Evolutionary conservation across 2,329 filamentous ascomycete species (phyloP).

Genomic region (Gliomastix tumulicola): DNA sequence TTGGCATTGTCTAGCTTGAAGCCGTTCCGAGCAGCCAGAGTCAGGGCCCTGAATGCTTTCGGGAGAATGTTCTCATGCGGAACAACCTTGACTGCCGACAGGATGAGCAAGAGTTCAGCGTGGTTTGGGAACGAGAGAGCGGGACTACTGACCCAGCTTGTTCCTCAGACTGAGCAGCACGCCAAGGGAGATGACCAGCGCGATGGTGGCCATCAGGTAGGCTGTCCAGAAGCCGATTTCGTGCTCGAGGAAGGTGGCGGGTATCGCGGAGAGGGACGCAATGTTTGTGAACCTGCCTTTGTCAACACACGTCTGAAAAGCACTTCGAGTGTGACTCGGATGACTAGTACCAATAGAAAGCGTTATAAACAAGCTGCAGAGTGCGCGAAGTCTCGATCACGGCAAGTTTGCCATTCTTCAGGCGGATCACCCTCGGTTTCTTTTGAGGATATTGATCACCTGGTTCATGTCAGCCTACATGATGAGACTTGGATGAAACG

Average conservation of each 20-base stretch:
- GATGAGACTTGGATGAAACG: too few species aligned
- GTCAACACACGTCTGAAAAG: too few species aligned
- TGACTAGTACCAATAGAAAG: background rate
- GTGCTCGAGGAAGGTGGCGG: conserved; percentile 53
- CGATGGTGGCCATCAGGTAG: conserved; percentile 46
- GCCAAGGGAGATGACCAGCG: background rate
- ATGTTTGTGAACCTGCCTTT: conserved; percentile 49
- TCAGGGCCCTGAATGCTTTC: conserved; percentile 31
- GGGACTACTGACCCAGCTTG: too few species aligned
- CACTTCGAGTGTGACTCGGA: too few species aligned
- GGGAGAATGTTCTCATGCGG: conserved; percentile 2
- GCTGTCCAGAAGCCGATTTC: conserved; percentile 52
- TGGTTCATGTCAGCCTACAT: too few species aligned
- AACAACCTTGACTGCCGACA: background rate
- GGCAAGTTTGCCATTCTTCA: background rate
- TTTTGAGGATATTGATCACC: conserved; percentile 37
- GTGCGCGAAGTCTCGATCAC: background rate
- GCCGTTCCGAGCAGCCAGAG: conserved; percentile 5
- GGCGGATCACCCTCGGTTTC: conserved; percentile 23
- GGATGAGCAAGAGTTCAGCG: too few species aligned
- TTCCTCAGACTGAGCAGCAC: background rate
- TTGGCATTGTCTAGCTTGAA: conserved; percentile 42
- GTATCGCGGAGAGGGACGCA: conserved; percentile 51
- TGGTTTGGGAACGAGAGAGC: too few species aligned
- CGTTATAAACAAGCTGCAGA: background rate